These are phyloP conservation scores for Aspergillus persii DNA, from an alignment of 2,329 filamentous ascomycete species.

Conservation along the genomic window DNA sequence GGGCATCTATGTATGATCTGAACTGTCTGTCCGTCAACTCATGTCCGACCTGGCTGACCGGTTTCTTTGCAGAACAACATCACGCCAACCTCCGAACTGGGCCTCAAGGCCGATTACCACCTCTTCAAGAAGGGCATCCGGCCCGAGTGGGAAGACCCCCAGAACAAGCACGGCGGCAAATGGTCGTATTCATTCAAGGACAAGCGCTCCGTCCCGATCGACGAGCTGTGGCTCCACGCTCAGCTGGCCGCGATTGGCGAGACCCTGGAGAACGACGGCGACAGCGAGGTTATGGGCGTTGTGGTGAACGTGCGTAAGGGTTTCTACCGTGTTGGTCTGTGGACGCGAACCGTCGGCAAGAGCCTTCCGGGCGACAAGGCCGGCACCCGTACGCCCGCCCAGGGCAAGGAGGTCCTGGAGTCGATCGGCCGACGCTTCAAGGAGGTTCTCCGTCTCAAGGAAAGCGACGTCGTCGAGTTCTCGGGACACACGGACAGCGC, in stretches of 20 bases:
- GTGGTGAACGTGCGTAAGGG: slow-evolving; percentile 98
- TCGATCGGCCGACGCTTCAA: slow-evolving; percentile 90
- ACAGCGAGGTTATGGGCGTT: slow-evolving; percentile 98
- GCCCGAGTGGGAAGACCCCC: slow-evolving; percentile 95
- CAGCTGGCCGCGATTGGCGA: slow-evolving; percentile 97
- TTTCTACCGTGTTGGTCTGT: slow-evolving; percentile 95
- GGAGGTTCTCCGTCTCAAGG: slow-evolving; percentile 77
- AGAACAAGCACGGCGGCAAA: slow-evolving; percentile 99
- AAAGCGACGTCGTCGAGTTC: slow-evolving; percentile 82
- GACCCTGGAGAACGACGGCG: slow-evolving; percentile 87
- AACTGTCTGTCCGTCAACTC: neutral
- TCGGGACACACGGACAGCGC: slow-evolving; percentile 94
- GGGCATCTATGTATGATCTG: slow-evolving; percentile 86
- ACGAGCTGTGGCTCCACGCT: slow-evolving; percentile 93
- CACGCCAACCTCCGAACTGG: slow-evolving; percentile 88
- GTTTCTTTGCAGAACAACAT: slow-evolving; percentile 82
- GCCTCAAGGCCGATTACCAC: slow-evolving; percentile 98
- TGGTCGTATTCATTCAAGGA: slow-evolving; percentile 99
- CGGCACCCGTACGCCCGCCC: slow-evolving; percentile 66
- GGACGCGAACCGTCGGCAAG: slow-evolving; percentile 93
- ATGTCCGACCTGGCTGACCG: slow-evolving; percentile 11
- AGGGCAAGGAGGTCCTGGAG: slow-evolving; percentile 80
- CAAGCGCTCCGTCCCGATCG: slow-evolving; percentile 86
- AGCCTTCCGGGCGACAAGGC: slow-evolving; percentile 72
- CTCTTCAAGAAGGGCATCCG: slow-evolving; percentile 97